Percentiles rank a stretch among this genome's conserved stretches.
These are phyloP conservation scores for Populus deltoides DNA, from an alignment of 345 rosid species.

Conservation along the genomic window DNA sequence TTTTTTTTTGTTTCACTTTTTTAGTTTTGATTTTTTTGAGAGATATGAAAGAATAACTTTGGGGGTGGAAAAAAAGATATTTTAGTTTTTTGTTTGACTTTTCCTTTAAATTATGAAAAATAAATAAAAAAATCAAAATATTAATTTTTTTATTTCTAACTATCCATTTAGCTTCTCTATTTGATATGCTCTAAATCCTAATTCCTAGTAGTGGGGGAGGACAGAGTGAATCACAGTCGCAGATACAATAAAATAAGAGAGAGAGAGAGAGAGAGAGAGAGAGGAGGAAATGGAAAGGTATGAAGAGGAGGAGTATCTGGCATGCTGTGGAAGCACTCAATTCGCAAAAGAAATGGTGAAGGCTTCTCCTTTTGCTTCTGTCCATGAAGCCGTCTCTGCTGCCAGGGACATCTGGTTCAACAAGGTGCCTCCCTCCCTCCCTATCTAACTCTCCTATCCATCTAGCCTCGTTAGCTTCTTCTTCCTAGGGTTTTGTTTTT, in stretches of 20 bases:
- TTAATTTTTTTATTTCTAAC: no score
- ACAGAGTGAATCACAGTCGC: not conserved
- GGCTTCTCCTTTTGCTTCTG: slow-evolving; percentile 56
- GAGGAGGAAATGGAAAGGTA: slow-evolving; percentile 26
- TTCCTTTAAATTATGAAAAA: no score
- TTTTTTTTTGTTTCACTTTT: no score
- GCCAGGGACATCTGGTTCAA: slow-evolving; percentile 86
- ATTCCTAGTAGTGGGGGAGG: not conserved
- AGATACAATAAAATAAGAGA: not conserved
- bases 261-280: no score
- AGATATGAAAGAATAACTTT: no score
- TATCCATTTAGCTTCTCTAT: no score
- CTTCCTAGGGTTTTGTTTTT: not conserved
- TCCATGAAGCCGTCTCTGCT: slow-evolving; percentile 44
- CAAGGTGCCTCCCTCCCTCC: slow-evolving; percentile 27
- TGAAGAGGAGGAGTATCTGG: slow-evolving; percentile 57
- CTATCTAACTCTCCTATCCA: not conserved
- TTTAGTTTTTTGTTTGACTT: no score
- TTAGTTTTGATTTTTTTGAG: no score
- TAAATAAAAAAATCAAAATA: no score
- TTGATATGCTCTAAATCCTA: no score
- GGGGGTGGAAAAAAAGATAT: no score
- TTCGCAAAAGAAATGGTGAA: slow-evolving; percentile 61
- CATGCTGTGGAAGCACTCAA: slow-evolving; percentile 80
- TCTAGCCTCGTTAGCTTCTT: no score